Percentiles rank a stretch among this genome's conserved stretches.
These are phyloP conservation scores for Yamadazyma diospyri DNA, from an alignment of 1,139 yeast species.

Conservation along the genomic window DNA sequence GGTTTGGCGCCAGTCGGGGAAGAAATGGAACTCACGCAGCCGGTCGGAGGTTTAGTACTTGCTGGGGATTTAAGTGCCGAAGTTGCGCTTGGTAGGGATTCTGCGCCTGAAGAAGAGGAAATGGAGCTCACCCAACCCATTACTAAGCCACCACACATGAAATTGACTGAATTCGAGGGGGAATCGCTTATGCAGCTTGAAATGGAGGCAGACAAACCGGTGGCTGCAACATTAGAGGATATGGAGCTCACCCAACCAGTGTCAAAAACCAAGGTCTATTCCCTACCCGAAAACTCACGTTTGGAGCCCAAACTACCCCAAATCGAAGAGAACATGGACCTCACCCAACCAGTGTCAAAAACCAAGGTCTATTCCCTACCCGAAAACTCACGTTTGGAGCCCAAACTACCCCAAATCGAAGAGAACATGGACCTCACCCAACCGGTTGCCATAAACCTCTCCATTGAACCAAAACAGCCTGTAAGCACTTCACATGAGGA, in stretches of 20 bases:
- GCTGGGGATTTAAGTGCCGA: background rate
- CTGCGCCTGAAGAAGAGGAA: constrained; percentile 6
- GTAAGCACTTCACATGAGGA: constrained; percentile 3
- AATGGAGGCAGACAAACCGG: constrained; percentile 16
- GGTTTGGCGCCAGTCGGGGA: constrained; percentile 6
- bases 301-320: constrained; percentile 10
- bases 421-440: constrained; percentile 8
- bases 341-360: constrained; percentile 12
- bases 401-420: constrained; percentile 1
- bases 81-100: background rate
- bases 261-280: background rate
- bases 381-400: too few species aligned
- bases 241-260: constrained; percentile 7
- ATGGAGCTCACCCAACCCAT: constrained; percentile 17
- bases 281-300: too few species aligned
- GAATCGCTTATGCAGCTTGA: constrained; percentile 2
- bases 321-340: constrained; percentile 14
- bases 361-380: background rate
- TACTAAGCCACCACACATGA: background rate
- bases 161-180: background rate
- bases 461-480: background rate
- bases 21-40: constrained; percentile 16
- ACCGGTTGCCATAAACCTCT: background rate
- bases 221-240: constrained; percentile 4
- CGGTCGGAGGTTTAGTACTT: constrained; percentile 4